Evolutionary conservation across 306 rosid genomes (phyloP).

Genomic region (Cucurbita pepo): DNA sequence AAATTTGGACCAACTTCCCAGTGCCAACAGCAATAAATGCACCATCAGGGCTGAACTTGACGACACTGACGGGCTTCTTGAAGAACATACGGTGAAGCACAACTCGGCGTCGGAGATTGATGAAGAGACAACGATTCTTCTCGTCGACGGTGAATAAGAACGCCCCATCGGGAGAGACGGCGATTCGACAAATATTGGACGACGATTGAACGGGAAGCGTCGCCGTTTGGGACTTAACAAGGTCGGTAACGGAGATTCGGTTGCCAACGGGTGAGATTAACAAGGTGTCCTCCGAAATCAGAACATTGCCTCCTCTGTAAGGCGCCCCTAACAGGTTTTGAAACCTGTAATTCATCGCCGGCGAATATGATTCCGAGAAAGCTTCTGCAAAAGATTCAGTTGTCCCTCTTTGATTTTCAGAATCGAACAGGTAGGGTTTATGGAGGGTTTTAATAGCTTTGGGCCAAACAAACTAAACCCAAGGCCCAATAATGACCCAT

Average conservation of each 20-base stretch:
- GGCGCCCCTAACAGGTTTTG: slow-evolving; percentile 93
- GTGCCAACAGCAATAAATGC: slow-evolving; percentile 48
- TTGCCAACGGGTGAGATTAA: slow-evolving; percentile 86
- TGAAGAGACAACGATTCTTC: slow-evolving; percentile 55
- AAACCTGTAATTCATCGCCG: slow-evolving; percentile 67
- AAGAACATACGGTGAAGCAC: slow-evolving; percentile 77
- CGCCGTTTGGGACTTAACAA: slow-evolving; percentile 46
- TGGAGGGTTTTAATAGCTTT: slow-evolving; percentile 3
- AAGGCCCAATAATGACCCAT: background rate
- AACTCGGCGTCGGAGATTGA: slow-evolving; percentile 74
- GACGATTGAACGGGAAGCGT: slow-evolving; percentile 75
- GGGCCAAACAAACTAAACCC: background rate
- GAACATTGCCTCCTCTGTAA: slow-evolving; percentile 74
- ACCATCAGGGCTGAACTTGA: slow-evolving; percentile 54
- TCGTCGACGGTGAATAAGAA: slow-evolving; percentile 72
- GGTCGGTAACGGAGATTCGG: slow-evolving; percentile 65
- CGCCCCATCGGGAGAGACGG: slow-evolving; percentile 64
- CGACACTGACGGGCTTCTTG: slow-evolving; percentile 43
- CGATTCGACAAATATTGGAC: slow-evolving; percentile 53
- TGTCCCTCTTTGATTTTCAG: background rate
- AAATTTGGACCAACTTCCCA: slow-evolving; percentile 69
- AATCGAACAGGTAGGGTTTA: slow-evolving; percentile 9
- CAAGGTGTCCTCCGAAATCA: slow-evolving; percentile 41
- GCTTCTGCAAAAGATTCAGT: no score
- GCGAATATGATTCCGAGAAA: background rate